A percentile compares a stretch with the other conserved stretches of the same genome.
phyloP scores from a whole-genome alignment of 148 eudicot species.

The Fagopyrum tataricum region DNA sequence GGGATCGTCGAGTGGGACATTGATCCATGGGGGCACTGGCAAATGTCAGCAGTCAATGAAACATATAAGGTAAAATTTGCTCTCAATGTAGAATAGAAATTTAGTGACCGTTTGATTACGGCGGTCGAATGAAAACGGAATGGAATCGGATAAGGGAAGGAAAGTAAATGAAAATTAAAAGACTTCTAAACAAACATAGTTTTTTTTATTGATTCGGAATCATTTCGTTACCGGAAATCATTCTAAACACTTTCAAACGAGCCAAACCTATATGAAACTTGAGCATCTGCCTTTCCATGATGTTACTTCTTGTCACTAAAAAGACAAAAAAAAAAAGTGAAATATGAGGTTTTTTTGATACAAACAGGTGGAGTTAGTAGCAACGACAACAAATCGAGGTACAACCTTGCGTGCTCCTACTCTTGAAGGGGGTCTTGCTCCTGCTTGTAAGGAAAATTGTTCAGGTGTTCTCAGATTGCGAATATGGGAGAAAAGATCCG shows the following conservation, averaged over 20 bases:
- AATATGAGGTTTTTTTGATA: not conserved
- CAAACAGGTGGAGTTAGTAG: constrained; percentile 72
- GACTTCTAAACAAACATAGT: too few relatives aligned
- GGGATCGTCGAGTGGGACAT: constrained; percentile 75
- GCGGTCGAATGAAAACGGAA: too few relatives aligned
- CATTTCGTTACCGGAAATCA: too few relatives aligned
- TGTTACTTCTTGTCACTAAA: too few relatives aligned
- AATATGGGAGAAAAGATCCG: constrained; percentile 56
- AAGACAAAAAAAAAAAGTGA: not conserved
- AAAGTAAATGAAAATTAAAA: too few relatives aligned
- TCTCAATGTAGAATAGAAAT: not conserved
- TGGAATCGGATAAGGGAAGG: too few relatives aligned
- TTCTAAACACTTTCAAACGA: too few relatives aligned
- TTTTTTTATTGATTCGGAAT: too few relatives aligned
- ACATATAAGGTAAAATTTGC: constrained; percentile 40
- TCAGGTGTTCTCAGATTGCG: constrained; percentile 52
- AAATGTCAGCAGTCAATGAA: constrained; percentile 65
- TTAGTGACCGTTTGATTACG: too few relatives aligned
- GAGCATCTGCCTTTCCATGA: not conserved
- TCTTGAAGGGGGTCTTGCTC: constrained; percentile 65
- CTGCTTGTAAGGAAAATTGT: constrained; percentile 86
- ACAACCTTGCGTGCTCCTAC: constrained; percentile 89
- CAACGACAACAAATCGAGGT: constrained; percentile 62
- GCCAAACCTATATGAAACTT: not conserved
- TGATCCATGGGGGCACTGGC: constrained; percentile 77